Conservation (phyloP, 257 asterid species). For the Knoxia roxburghii region DNA sequence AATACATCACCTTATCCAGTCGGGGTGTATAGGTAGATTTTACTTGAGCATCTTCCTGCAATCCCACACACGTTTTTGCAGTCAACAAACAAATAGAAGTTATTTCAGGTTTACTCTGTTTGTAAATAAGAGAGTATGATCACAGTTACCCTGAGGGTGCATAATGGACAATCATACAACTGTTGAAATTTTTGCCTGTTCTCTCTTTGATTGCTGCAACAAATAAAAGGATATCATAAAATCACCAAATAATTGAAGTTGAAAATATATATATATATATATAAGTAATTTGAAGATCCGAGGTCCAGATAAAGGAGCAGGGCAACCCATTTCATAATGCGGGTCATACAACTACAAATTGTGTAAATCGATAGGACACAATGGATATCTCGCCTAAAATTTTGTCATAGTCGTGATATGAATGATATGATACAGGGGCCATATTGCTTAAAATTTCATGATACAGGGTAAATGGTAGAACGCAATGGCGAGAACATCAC, state of each 20-base stretch:
- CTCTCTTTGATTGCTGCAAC: slow-evolving; percentile 38
- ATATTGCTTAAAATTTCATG: too few species aligned
- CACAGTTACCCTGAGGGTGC: slow-evolving; percentile 40
- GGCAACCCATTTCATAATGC: too few species aligned
- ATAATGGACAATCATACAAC: slow-evolving; percentile 46
- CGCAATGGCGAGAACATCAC: too few species aligned
- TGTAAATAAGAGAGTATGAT: not conserved
- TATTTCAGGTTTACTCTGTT: too few species aligned
- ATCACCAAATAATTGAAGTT: not conserved
- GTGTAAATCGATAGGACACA: too few species aligned
- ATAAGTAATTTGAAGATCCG: too few species aligned
- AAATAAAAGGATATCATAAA: slow-evolving; percentile 2
- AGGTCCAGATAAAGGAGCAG: too few species aligned
- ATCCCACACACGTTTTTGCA: slow-evolving; percentile 8
- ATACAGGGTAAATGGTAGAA: too few species aligned
- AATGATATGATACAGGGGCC: too few species aligned
- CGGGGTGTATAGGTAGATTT: slow-evolving; percentile 32
- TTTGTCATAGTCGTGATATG: too few species aligned
- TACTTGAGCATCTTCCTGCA: slow-evolving; percentile 51
- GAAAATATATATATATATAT: not conserved
- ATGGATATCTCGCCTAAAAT: too few species aligned
- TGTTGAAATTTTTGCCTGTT: slow-evolving; percentile 21
- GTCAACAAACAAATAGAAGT: not conserved
- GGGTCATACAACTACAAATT: too few species aligned
- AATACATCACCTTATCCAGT: slow-evolving; percentile 53